These are phyloP conservation scores for Tolypocladium sp. DNA, from an alignment of 2,329 filamentous ascomycete genomes.

Conservation along the genomic window DNA sequence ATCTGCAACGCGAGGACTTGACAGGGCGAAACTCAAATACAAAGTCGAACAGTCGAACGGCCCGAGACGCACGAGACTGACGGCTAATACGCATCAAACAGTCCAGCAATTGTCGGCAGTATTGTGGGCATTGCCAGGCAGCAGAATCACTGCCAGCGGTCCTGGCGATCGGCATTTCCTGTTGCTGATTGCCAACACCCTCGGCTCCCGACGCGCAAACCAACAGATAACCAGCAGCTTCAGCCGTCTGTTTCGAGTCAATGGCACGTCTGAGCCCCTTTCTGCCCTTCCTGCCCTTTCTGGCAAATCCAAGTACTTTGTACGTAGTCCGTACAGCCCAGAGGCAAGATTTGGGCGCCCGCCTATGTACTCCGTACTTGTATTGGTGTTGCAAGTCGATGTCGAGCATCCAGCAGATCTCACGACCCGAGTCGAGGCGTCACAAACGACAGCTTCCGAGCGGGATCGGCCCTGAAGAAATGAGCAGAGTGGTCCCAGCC, in stretches of 20 bases:
- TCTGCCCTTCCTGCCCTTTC: background rate
- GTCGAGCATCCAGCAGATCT: background rate
- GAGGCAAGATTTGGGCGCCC: background rate
- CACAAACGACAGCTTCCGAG: background rate
- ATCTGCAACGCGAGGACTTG: background rate
- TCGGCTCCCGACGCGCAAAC: background rate
- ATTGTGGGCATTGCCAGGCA: background rate
- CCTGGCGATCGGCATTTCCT: background rate
- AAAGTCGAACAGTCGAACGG: no score
- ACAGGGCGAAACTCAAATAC: background rate
- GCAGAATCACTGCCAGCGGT: background rate
- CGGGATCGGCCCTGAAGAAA: background rate
- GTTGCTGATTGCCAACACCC: background rate
- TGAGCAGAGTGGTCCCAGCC: background rate
- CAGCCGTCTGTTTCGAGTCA: background rate
- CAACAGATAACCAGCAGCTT: background rate
- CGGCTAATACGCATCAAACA: background rate
- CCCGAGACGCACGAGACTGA: background rate
- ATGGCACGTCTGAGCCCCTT: background rate
- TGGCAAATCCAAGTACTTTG: background rate
- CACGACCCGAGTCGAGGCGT: background rate
- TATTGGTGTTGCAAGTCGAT: background rate
- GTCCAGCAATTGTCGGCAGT: background rate
- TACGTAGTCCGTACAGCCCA: background rate
- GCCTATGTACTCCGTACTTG: no score